Percentiles rank a stretch among this genome's conserved stretches.
Conservation (phyloP, 495 filamentous ascomycete species). For the Talaromyces wortmannii region DNA sequence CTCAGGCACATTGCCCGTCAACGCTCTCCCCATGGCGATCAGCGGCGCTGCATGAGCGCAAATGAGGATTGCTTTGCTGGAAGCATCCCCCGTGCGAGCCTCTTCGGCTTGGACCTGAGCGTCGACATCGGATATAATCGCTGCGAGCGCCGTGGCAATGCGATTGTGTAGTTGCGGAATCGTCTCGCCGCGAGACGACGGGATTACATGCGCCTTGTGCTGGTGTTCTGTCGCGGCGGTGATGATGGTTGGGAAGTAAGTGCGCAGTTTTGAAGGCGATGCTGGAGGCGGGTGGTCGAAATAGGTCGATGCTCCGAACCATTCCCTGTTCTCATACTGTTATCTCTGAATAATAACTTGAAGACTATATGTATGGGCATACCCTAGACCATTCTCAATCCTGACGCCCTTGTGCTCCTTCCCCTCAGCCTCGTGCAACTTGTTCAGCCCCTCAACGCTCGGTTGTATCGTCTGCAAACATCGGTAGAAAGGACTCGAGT, state of each 20-base stretch:
- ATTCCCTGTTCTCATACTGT: constrained; percentile 53
- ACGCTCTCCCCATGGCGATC: constrained; percentile 73
- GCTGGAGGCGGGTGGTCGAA: constrained; percentile 84
- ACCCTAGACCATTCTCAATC: constrained; percentile 71
- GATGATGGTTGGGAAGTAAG: constrained; percentile 55
- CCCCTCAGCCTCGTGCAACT: constrained; percentile 12
- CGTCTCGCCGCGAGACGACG: constrained; percentile 66
- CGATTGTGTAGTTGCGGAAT: constrained; percentile 75
- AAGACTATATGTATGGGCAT: constrained; percentile 6
- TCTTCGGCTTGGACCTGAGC: constrained; percentile 33
- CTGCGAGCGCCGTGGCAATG: constrained; percentile 59
- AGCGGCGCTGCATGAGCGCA: constrained; percentile 88
- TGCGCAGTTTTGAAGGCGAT: constrained; percentile 43
- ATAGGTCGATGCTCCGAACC: constrained; percentile 63
- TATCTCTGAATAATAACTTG: not conserved
- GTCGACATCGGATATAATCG: constrained; percentile 68
- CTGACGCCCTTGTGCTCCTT: constrained; percentile 41
- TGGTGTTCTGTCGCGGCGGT: constrained; percentile 30
- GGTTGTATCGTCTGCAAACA: constrained; percentile 85
- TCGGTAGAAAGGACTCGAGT: constrained; percentile 83
- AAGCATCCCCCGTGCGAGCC: not conserved
- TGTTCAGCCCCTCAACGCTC: constrained; percentile 46
- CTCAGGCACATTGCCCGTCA: constrained; percentile 71
- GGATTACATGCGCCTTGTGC: constrained; percentile 55
- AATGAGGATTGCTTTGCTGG: constrained; percentile 59